phyloP scores from a whole-genome alignment of 768 basidiomycete genomes.

The Psilocybe sp. region DNA sequence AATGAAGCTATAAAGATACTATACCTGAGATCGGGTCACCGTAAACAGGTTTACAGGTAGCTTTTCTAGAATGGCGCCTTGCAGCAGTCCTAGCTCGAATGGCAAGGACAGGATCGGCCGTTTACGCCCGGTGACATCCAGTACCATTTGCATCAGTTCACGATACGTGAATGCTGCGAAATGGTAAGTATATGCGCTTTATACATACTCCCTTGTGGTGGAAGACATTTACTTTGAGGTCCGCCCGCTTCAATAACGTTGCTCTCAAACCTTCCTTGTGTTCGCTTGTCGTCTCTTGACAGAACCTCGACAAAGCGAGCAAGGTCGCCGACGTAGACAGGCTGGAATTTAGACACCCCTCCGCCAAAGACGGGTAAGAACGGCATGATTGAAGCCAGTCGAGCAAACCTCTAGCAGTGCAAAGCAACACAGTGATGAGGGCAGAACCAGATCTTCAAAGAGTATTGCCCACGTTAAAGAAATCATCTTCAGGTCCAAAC shows the following conservation, averaged over 20 bases:
- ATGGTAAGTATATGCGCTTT: background rate
- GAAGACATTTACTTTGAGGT: slow-evolving; percentile 27
- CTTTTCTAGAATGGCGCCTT: slow-evolving; percentile 61
- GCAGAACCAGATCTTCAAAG: slow-evolving; percentile 7
- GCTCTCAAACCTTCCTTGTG: slow-evolving; percentile 43
- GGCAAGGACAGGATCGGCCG: slow-evolving; percentile 66
- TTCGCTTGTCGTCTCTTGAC: slow-evolving; percentile 40
- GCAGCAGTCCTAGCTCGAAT: slow-evolving; percentile 58
- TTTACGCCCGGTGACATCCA: slow-evolving; percentile 47
- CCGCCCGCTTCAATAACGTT: slow-evolving; percentile 46
- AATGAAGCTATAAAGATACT: background rate
- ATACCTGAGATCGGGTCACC: slow-evolving; percentile 68
- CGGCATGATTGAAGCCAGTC: slow-evolving; percentile 56
- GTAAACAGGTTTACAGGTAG: slow-evolving; percentile 67
- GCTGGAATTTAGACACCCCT: slow-evolving; percentile 66
- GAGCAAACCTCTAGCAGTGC: slow-evolving; percentile 54
- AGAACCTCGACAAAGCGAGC: slow-evolving; percentile 60
- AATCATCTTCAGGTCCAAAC: slow-evolving; percentile 74
- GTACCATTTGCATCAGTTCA: slow-evolving; percentile 63
- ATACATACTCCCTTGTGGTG: background rate
- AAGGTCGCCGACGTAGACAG: slow-evolving; percentile 71
- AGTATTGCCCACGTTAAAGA: slow-evolving; percentile 60
- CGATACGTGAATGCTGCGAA: slow-evolving; percentile 60
- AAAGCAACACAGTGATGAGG: background rate
- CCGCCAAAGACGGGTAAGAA: slow-evolving; percentile 77